phyloP scores from a whole-genome alignment of 495 filamentous ascomycete genomes.

The Physcia stellaris region DNA sequence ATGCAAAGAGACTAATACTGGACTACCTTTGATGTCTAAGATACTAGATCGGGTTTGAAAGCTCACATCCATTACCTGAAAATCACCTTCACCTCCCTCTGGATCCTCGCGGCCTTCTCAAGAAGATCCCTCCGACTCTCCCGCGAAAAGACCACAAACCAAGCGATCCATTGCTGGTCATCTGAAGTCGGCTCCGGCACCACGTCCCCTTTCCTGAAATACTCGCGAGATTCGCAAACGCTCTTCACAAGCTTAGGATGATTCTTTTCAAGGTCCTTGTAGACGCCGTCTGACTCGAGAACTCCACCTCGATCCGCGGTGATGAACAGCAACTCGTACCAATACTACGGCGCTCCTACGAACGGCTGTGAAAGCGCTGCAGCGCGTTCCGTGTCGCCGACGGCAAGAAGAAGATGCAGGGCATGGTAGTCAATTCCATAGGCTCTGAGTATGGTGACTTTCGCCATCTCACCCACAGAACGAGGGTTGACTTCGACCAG shows the following conservation, averaged over 20 bases:
- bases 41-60: too few relatives aligned
- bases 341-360: neutral
- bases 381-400: constrained; percentile 1
- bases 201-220: neutral
- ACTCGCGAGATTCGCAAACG: neutral
- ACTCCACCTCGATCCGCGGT: neutral
- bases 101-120: neutral
- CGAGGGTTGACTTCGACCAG: constrained; percentile 4
- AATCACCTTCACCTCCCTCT: too few relatives aligned
- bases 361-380: neutral
- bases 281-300: neutral
- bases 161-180: neutral
- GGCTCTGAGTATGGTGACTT: neutral
- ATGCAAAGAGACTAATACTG: too few relatives aligned
- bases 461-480: neutral
- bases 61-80: too few relatives aligned
- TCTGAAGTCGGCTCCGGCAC: constrained; percentile 1
- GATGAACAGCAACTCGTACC: neutral
- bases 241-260: neutral
- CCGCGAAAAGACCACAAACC: neutral
- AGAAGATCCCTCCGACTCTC: neutral
- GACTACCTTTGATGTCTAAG: too few relatives aligned
- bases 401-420: neutral
- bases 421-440: constrained; percentile 1
- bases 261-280: neutral